Percentiles rank a stretch among this genome's conserved stretches.
Conservation (phyloP, 768 basidiomycete genomes). For the Agaricus sinodeliciosus region DNA sequence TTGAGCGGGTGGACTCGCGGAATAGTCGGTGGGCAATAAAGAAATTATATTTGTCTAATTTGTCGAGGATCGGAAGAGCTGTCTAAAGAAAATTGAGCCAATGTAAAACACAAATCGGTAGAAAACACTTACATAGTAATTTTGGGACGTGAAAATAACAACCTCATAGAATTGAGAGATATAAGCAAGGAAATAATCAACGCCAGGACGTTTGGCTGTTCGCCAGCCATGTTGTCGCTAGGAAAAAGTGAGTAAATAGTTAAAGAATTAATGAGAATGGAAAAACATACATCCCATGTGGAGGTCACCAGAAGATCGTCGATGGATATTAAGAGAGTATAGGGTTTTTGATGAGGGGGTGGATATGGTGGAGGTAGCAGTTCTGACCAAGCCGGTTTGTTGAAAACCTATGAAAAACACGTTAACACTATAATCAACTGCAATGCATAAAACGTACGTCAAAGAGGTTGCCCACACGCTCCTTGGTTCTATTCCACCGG, state of each 20-base stretch:
- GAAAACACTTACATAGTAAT: conserved; percentile 64
- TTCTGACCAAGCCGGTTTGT: conserved; percentile 89
- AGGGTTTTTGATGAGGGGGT: conserved; percentile 79
- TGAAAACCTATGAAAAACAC: conserved; percentile 60
- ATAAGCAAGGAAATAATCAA: conserved; percentile 97
- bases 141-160: conserved; percentile 90
- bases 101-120: not conserved
- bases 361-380: conserved; percentile 85
- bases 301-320: conserved; percentile 90
- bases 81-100: conserved; percentile 43
- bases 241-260: not conserved
- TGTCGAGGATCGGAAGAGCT: conserved; percentile 81
- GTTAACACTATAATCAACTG: not conserved
- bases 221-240: conserved; percentile 94
- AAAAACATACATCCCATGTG: conserved; percentile 85
- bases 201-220: conserved; percentile 95
- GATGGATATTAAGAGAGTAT: conserved; percentile 85
- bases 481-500: conserved; percentile 57
- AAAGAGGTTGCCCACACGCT: conserved; percentile 59
- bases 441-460: conserved; percentile 41
- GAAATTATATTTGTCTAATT: conserved; percentile 90
- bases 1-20: conserved; percentile 83
- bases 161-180: conserved; percentile 98
- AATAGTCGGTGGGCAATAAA: conserved; percentile 87
- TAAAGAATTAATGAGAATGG: not conserved